Evolutionary conservation across 495 filamentous ascomycete species (phyloP).

Genomic region (Pseudoneurospora amorphoporcata): DNA sequence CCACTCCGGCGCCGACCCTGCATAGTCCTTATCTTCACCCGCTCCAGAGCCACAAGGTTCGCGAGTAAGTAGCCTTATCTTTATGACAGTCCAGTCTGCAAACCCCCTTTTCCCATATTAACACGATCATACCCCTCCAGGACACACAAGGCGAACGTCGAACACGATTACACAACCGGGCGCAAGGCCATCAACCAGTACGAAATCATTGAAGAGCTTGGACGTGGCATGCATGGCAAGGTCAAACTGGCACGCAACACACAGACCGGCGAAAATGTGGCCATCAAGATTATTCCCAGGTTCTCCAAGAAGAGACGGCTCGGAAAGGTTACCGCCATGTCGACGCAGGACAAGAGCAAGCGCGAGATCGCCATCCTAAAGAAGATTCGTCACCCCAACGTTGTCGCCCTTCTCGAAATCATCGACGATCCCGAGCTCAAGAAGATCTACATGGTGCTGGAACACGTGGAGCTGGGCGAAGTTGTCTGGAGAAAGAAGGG

Average conservation of each 20-base stretch:
- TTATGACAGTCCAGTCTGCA: background rate
- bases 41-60: conserved; percentile 50
- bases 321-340: conserved; percentile 52
- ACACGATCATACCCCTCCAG: conserved; percentile 20
- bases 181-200: conserved; percentile 96
- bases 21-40: conserved; percentile 55
- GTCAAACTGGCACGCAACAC: conserved; percentile 85
- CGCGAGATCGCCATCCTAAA: conserved; percentile 96
- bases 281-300: conserved; percentile 97
- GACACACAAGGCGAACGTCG: conserved; percentile 81
- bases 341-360: conserved; percentile 86
- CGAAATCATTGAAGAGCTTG: conserved; percentile 90
- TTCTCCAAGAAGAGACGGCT: conserved; percentile 85
- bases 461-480: conserved; percentile 88
- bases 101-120: background rate
- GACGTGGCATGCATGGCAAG: conserved; percentile 91
- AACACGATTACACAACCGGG: conserved; percentile 75
- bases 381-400: conserved; percentile 90
- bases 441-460: conserved; percentile 96
- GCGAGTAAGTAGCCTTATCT: conserved; percentile 34
- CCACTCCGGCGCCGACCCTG: conserved; percentile 27
- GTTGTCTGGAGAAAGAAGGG: conserved; percentile 87
- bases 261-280: conserved; percentile 68
- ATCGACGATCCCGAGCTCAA: conserved; percentile 92
- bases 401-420: conserved; percentile 90